phyloP scores from a whole-genome alignment of 805 yeast genomes.

The Dipodascus albidus region DNA sequence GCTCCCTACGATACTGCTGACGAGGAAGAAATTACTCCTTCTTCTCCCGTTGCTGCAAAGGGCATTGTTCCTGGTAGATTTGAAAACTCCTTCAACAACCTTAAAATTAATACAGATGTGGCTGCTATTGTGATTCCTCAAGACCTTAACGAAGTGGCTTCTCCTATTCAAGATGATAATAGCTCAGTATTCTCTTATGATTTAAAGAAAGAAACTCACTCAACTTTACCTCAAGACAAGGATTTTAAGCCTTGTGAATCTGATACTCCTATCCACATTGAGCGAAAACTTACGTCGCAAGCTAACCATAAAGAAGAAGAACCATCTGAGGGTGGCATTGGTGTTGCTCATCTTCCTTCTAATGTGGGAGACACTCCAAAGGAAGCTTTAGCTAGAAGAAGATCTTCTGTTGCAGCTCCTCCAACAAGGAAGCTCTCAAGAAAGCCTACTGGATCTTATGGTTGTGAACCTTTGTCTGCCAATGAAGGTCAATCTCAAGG shows the following conservation, averaged over 20 bases:
- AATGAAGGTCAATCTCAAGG: conserved; percentile 6
- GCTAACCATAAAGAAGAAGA: conserved; percentile 24
- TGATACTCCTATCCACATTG: conserved; percentile 20
- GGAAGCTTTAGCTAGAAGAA: conserved; percentile 18
- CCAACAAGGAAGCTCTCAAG: conserved; percentile 15
- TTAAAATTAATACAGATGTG: conserved; percentile 5
- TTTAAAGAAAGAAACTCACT: conserved; percentile 18
- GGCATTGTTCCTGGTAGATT: not conserved
- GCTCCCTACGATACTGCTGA: not conserved
- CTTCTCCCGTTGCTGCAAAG: not conserved
- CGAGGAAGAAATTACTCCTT: not conserved
- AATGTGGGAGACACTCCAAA: conserved; percentile 14
- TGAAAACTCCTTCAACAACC: not conserved
- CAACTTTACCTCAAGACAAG: conserved; percentile 19
- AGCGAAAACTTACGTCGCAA: conserved; percentile 22
- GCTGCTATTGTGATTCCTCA: conserved; percentile 7
- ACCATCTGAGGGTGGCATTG: conserved; percentile 19
- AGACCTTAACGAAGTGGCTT: conserved; percentile 10
- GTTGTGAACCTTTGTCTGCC: conserved; percentile 20
- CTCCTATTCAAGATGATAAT: conserved; percentile 16
- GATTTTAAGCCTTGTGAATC: conserved; percentile 23
- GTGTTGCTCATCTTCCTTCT: conserved; percentile 22
- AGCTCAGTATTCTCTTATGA: conserved; percentile 25
- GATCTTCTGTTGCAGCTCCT: conserved; percentile 17
- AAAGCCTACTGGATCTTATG: conserved; percentile 26